Base-by-base conservation (phyloP, 257 asterid species). In the Fraxinus pennsylvanica region DNA sequence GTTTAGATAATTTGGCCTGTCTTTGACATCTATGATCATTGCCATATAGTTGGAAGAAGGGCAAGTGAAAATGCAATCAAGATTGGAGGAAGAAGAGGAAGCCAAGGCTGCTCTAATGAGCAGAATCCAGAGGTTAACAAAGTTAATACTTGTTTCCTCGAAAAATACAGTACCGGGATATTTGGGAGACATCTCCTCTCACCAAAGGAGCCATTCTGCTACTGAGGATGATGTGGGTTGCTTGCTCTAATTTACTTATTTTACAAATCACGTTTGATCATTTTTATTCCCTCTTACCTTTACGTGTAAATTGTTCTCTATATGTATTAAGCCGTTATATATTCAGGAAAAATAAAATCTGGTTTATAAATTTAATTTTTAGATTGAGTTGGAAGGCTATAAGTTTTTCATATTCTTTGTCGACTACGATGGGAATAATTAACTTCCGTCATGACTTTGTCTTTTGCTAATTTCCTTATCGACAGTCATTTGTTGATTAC, bases 71-170 rank as follows among this genome's bases (percentile, higher is more conserved):
- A 94, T 96, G 99, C 98, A 91, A 80, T 96, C 98, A 69, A 90
- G 99, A 81, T 85, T 96, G 89, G 99, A 96, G 89, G 99, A 96
- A 89, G 99, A 96, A 78, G 99, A 96, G 83, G 99, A 96, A 74
- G 98, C 97, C 73, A 96, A 96, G 91, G 91, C 94, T 38, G 99
- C 99, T 85, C 78, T 96, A 63, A 89, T 96, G 97, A 96, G 99
- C 90, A 91, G 99, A 81, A 96, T 96, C 84, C 99, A 96, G 85
- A 89, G 98, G 89, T 92, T 96, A 75, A 93, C 99, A 43, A 96
- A 96, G 84, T 89, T 96, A 79, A 96, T 96, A 79, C 98, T 96
- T 19, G 99, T 96, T 82, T 96, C 99, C 70, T 94, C 99, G 32
- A 96, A 96, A 86, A 91, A 88, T 82, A 82, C 92, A 35, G 84